Evolutionary conservation across 78 protist genomes (phyloP).

Genomic region (Dictyostelium purpureum): DNA sequence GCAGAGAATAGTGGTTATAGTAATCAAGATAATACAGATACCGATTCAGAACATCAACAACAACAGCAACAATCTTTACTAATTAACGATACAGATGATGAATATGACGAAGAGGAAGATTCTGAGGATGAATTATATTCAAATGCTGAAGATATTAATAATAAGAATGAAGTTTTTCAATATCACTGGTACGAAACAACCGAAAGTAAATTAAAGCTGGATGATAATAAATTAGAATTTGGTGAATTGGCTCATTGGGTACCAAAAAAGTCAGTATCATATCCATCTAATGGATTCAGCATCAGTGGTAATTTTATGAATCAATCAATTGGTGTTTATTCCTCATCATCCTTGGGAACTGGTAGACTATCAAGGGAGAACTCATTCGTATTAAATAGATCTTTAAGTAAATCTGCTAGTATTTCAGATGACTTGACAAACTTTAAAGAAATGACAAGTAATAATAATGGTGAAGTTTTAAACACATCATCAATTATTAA

Average conservation of each 20-base stretch:
- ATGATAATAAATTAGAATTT: slow-evolving; percentile 14
- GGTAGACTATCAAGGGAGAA: slow-evolving; percentile 34
- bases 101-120: background rate
- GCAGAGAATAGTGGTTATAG: background rate
- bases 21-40: background rate
- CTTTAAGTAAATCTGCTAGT: background rate
- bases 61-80: background rate
- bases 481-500: background rate
- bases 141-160: slow-evolving; percentile 1
- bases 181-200: slow-evolving; percentile 64
- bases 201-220: background rate
- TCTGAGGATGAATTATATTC: background rate
- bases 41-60: background rate
- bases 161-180: background rate
- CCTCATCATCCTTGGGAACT: no score
- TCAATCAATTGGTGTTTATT: no score
- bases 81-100: background rate
- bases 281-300: slow-evolving; percentile 43
- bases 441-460: slow-evolving; percentile 1
- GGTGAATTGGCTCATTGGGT: slow-evolving; percentile 29
- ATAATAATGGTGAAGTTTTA: background rate
- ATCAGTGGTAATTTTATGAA: background rate
- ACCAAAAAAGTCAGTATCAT: slow-evolving; percentile 3
- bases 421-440: background rate
- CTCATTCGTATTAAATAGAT: background rate